Percentiles rank a stretch among this genome's conserved stretches.
phyloP scores from a whole-genome alignment of 345 rosid genomes.

The Linum usitatissimum region DNA sequence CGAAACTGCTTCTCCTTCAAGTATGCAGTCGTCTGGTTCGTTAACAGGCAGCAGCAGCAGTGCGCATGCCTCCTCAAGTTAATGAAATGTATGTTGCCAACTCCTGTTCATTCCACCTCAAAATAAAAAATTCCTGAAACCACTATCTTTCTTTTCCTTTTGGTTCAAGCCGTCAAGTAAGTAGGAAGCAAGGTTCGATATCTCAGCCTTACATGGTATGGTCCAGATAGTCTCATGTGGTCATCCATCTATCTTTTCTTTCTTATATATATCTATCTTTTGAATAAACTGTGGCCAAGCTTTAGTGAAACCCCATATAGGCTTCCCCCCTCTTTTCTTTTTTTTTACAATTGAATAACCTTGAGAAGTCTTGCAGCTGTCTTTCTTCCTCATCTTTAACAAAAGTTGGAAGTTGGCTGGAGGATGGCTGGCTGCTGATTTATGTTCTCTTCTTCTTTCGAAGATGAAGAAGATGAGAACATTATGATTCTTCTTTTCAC shows the following conservation, averaged over 20 bases:
- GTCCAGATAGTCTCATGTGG: conserved; percentile 21
- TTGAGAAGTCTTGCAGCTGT: conserved; percentile 23
- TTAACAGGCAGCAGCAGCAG: conserved; percentile 22
- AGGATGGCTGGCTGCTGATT: conserved; percentile 22
- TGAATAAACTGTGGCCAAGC: conserved; percentile 30
- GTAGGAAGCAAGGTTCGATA: conserved; percentile 26
- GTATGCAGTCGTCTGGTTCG: conserved; percentile 31
- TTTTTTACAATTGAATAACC: conserved; percentile 31
- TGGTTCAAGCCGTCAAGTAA: conserved; percentile 22
- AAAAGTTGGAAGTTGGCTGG: not conserved
- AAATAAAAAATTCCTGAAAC: conserved; percentile 28
- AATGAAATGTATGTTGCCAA: conserved; percentile 15
- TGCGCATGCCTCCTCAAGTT: conserved; percentile 22
- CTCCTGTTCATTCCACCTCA: conserved; percentile 16
- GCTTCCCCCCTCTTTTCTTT: conserved; percentile 4
- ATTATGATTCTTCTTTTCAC: conserved; percentile 17
- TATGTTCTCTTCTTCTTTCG: conserved; percentile 20
- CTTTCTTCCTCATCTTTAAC: conserved; percentile 16
- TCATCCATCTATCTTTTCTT: conserved; percentile 20
- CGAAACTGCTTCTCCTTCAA: conserved; percentile 22
- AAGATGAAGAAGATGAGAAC: conserved; percentile 13
- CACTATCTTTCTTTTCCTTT: conserved; percentile 10
- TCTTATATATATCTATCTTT: not conserved
- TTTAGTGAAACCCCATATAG: conserved; percentile 25
- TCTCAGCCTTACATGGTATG: conserved; percentile 17